Percentiles rank a stretch among this genome's conserved stretches.
phyloP scores from a whole-genome alignment of 2,329 filamentous ascomycete species.

The Colletotrichum orchidophilum region DNA sequence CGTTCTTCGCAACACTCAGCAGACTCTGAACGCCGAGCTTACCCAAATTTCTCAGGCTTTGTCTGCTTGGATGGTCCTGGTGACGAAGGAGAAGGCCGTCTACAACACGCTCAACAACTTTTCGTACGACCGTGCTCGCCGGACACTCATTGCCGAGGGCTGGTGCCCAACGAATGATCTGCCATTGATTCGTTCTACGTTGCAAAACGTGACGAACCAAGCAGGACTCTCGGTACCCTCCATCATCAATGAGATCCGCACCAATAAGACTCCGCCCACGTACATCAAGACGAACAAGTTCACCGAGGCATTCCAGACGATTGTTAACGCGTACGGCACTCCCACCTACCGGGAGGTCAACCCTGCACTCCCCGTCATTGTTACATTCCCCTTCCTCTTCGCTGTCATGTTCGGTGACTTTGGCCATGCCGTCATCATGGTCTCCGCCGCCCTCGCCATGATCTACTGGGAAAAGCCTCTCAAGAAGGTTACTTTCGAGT shows the following conservation, averaged over 20 bases:
- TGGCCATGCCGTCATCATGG: slow-evolving; percentile 92
- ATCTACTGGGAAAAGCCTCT: slow-evolving; percentile 96
- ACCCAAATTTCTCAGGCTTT: slow-evolving; percentile 92
- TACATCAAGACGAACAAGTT: slow-evolving; percentile 99
- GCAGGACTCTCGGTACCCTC: slow-evolving; percentile 97
- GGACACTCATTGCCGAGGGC: slow-evolving; percentile 96
- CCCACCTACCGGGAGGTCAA: slow-evolving; percentile 98
- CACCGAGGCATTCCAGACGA: slow-evolving; percentile 97
- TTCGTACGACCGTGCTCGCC: slow-evolving; percentile 94
- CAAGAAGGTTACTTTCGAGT: slow-evolving; percentile 91
- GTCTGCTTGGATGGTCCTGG: slow-evolving; percentile 95
- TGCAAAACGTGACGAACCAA: slow-evolving; percentile 96
- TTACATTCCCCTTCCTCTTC: slow-evolving; percentile 99
- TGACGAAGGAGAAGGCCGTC: slow-evolving; percentile 98
- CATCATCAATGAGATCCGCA: slow-evolving; percentile 97
- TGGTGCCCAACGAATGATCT: slow-evolving; percentile 96
- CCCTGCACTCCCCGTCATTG: slow-evolving; percentile 91
- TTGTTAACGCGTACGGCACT: slow-evolving; percentile 98
- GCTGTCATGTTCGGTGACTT: slow-evolving; percentile 99
- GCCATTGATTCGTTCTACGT: slow-evolving; percentile 86
- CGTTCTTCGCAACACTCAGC: slow-evolving; percentile 94
- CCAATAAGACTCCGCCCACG: slow-evolving; percentile 96
- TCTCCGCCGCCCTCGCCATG: slow-evolving; percentile 85
- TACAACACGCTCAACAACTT: slow-evolving; percentile 96
- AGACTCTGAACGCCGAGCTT: slow-evolving; percentile 90